Evolutionary conservation across 1,284 basidiomycete genomes (phyloP).

Genomic region (Tylopilus microsporus): DNA sequence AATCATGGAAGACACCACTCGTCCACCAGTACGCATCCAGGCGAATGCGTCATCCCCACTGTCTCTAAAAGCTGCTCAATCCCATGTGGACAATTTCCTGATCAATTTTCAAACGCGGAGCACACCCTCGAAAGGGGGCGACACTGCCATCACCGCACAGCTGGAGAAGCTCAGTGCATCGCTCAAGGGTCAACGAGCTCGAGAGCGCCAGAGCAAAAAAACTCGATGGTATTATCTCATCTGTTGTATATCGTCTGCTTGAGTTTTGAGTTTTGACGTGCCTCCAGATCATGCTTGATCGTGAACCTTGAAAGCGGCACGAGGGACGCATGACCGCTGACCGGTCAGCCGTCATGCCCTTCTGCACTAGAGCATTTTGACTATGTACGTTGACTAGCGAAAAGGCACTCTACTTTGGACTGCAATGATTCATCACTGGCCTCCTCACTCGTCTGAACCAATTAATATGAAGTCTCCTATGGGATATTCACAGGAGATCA

Average conservation of each 20-base stretch:
- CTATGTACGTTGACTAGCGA: too few relatives aligned
- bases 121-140: conserved; percentile 40
- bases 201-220: conserved; percentile 20
- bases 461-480: too few relatives aligned
- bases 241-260: not conserved
- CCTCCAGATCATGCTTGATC: not conserved
- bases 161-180: conserved; percentile 50
- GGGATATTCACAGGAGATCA: too few relatives aligned
- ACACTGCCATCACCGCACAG: conserved; percentile 51
- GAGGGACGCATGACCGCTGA: not conserved
- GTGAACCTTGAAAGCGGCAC: not conserved
- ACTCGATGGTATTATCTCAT: conserved; percentile 2
- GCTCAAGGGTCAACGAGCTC: conserved; percentile 36
- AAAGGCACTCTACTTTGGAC: too few relatives aligned
- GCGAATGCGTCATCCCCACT: conserved; percentile 34
- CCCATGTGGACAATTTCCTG: conserved; percentile 42
- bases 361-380: too few relatives aligned
- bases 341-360: too few relatives aligned
- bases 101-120: conserved; percentile 44
- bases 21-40: conserved; percentile 46
- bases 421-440: too few relatives aligned
- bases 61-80: conserved; percentile 37
- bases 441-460: too few relatives aligned
- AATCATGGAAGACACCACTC: conserved; percentile 43
- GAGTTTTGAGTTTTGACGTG: conserved; percentile 2